These are phyloP conservation scores for Ganoderma sinense DNA, from an alignment of 1,284 basidiomycete species.

Conservation along the genomic window DNA sequence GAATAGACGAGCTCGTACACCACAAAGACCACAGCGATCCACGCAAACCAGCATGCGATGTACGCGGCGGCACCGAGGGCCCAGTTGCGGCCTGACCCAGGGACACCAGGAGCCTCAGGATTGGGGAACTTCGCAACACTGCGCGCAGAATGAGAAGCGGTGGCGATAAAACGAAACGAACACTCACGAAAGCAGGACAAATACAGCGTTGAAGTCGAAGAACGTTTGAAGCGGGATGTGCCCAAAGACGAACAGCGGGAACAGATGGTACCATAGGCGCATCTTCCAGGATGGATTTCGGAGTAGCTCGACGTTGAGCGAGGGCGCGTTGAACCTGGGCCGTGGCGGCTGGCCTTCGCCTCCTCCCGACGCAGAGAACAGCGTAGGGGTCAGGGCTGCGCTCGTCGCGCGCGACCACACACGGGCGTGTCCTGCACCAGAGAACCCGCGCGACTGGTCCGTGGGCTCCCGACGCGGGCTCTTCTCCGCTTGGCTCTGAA, in stretches of 20 bases:
- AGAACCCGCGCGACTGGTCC: conserved; percentile 57
- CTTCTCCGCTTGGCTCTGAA: conserved; percentile 55
- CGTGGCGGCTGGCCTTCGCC: conserved; percentile 48
- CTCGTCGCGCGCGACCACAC: conserved; percentile 71
- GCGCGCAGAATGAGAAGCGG: conserved; percentile 25
- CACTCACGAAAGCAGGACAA: conserved; percentile 78
- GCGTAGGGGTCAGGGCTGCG: conserved; percentile 54
- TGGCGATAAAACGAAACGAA: conserved; percentile 14
- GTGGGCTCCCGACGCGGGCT: conserved; percentile 54
- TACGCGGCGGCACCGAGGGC: conserved; percentile 80
- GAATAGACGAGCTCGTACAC: conserved; percentile 84
- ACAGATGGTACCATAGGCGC: conserved; percentile 69
- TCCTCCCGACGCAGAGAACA: conserved; percentile 47
- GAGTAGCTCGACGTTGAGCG: conserved; percentile 70
- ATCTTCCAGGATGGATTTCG: conserved; percentile 63
- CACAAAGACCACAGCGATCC: conserved; percentile 79
- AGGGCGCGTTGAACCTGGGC: conserved; percentile 69
- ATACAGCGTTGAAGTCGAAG: conserved; percentile 84
- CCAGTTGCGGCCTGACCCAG: conserved; percentile 79
- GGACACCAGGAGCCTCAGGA: conserved; percentile 67
- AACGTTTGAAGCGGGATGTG: conserved; percentile 80
- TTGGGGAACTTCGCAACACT: conserved; percentile 77
- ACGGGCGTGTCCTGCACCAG: conserved; percentile 41
- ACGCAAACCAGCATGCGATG: conserved; percentile 77
- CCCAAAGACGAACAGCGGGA: conserved; percentile 71